Evolutionary conservation across 495 filamentous ascomycete species (phyloP), one percentile per base, ranked within the genome.

Genomic region (Hypoxylon fuscum): DNA sequence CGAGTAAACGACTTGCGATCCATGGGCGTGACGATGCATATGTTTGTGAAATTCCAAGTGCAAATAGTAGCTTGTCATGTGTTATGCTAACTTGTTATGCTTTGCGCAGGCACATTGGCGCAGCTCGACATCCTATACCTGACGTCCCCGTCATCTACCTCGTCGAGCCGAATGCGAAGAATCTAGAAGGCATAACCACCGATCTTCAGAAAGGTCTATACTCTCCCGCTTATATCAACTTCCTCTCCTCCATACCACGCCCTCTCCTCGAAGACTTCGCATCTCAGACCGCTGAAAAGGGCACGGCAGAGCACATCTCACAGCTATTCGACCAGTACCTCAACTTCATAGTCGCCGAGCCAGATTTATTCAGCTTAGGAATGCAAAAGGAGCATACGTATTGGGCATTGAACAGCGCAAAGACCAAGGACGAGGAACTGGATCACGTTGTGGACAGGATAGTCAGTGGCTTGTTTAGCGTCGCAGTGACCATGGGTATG

Each of bases 321-420:
- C 93, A 97, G 67, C 87, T 99, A 29, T 99, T 88, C 67, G 96
- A 99, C 71, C 96, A 99, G 70, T 97, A 98, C 58, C 83, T 99
- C 34, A 99, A 99, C 71, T 99, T 98, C 72, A 90, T 98, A 53
- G 94, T 97, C 42, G 89, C 88, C 12, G 96, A 99, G 75, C 94
- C 95, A 1, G 95, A 98, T 73, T 80, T 98, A 0, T 99, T 99
- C 74, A 97, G 91, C 68, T 78, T 99, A 41, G 92, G 92, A 2
- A 86, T 98, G 77, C 89, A 93, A 56, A 93, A 96, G 70, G 90
- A 83, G 25, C 82, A 84, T 48, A 83, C 91, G 23, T 99, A 98
- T 74, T 93, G 91, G 86, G 91, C 91, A 25, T 81, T 98, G 71
- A 98, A 98, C 77, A 97, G 94, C 72, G 88, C 88, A 8, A 87